A percentile compares a stretch with the other conserved stretches of the same genome.
phyloP scores from a whole-genome alignment of 2,329 filamentous ascomycete species.

The Cercospora sp. region DNA sequence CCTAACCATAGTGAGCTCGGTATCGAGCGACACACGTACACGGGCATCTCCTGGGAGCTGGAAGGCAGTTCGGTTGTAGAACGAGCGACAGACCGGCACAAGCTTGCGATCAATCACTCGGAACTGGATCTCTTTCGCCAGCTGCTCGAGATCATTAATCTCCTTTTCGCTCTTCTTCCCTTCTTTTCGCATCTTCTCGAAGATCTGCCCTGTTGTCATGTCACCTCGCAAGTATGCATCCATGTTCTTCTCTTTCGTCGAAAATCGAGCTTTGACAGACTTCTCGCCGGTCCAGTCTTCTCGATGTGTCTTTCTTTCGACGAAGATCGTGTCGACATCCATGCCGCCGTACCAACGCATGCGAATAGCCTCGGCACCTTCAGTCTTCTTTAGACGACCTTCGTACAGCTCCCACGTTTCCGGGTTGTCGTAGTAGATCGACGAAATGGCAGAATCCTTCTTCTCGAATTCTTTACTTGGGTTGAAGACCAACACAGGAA shows the following conservation, averaged over 20 bases:
- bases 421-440: slow-evolving; percentile 97
- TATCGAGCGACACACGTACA: slow-evolving; percentile 94
- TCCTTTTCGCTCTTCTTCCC: slow-evolving; percentile 91
- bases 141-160: slow-evolving; percentile 84
- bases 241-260: slow-evolving; percentile 95
- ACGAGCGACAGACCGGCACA: slow-evolving; percentile 86
- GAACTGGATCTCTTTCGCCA: slow-evolving; percentile 92
- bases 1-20: slow-evolving; percentile 89
- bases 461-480: slow-evolving; percentile 92
- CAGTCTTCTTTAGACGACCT: slow-evolving; percentile 93
- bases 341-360: slow-evolving; percentile 97
- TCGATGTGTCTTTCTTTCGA: slow-evolving; percentile 95
- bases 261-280: slow-evolving; percentile 95
- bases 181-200: slow-evolving; percentile 94
- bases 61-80: slow-evolving; percentile 98
- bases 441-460: slow-evolving; percentile 91
- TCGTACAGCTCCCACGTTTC: slow-evolving; percentile 92
- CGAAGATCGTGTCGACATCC: slow-evolving; percentile 91
- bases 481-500: slow-evolving; percentile 96
- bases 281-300: slow-evolving; percentile 99
- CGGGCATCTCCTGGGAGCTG: slow-evolving; percentile 94
- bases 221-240: slow-evolving; percentile 86
- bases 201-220: slow-evolving; percentile 81
- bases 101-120: slow-evolving; percentile 85
- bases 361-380: slow-evolving; percentile 94